phyloP scores from a whole-genome alignment of 352 stramenopile genomes.

The Poterioochromonas sp. region DNA sequence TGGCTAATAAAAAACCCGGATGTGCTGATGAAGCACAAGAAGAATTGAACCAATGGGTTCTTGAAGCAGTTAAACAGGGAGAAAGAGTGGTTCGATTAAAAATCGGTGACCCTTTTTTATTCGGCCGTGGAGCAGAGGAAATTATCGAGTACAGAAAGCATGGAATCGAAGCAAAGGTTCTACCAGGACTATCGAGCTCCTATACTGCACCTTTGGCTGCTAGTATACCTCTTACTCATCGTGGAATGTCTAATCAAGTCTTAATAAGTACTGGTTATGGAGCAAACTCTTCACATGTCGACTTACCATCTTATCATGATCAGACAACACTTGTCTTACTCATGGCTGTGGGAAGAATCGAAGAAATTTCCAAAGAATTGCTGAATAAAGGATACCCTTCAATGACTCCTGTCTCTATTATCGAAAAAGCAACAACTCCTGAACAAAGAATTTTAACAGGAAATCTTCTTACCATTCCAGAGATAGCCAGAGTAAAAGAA shows the following conservation, averaged over 20 bases:
- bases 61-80: constrained; percentile 66
- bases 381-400: constrained; percentile 68
- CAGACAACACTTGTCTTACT: constrained; percentile 92
- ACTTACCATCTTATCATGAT: constrained; percentile 85
- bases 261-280: constrained; percentile 86
- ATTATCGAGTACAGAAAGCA: constrained; percentile 61
- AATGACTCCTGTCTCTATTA: constrained; percentile 77
- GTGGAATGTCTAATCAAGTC: constrained; percentile 83
- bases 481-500: constrained; percentile 65
- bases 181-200: constrained; percentile 84
- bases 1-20: constrained; percentile 83
- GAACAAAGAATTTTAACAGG: constrained; percentile 72
- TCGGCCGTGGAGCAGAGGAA: constrained; percentile 87
- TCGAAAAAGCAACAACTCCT: constrained; percentile 79
- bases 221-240: constrained; percentile 87
- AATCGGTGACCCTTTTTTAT: constrained; percentile 95
- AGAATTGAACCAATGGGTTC: constrained; percentile 83
- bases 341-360: constrained; percentile 87
- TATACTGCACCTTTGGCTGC: constrained; percentile 82
- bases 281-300: constrained; percentile 65
- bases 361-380: constrained; percentile 68
- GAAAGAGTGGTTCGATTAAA: constrained; percentile 88
- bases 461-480: constrained; percentile 72
- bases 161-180: constrained; percentile 62
- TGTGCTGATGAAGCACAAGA: constrained; percentile 82